These are phyloP conservation scores for Trichomonascaceae sp. DNA, from an alignment of 1,139 yeast species.

Conservation along the genomic window DNA sequence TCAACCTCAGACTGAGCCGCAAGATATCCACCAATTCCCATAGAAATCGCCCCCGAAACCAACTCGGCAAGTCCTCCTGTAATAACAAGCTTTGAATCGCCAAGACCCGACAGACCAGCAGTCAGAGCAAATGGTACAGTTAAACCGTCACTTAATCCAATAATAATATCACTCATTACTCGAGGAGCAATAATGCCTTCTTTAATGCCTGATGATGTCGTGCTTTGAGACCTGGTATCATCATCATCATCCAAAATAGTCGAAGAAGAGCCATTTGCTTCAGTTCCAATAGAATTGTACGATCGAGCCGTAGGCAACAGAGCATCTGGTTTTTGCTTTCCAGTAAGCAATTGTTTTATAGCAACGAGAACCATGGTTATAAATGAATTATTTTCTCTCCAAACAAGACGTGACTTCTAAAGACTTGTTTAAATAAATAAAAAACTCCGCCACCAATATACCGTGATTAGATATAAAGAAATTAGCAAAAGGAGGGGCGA, in stretches of 20 bases:
- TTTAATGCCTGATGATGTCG: slow-evolving; percentile 10
- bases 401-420: background rate
- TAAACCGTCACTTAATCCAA: slow-evolving; percentile 74
- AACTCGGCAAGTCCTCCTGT: slow-evolving; percentile 86
- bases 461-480: background rate
- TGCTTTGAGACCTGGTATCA: slow-evolving; percentile 14
- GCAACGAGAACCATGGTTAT: slow-evolving; percentile 30
- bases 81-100: slow-evolving; percentile 65
- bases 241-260: slow-evolving; percentile 10
- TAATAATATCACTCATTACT: slow-evolving; percentile 71
- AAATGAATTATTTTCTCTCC: background rate
- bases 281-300: slow-evolving; percentile 20
- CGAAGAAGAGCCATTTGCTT: slow-evolving; percentile 4
- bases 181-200: slow-evolving; percentile 38
- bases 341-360: slow-evolving; percentile 29
- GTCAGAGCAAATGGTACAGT: slow-evolving; percentile 83
- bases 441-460: background rate
- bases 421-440: background rate
- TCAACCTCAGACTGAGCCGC: slow-evolving; percentile 77
- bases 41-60: slow-evolving; percentile 76
- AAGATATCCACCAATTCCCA: slow-evolving; percentile 79
- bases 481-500: background rate
- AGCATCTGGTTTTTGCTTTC: slow-evolving; percentile 23
- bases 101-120: slow-evolving; percentile 72
- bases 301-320: slow-evolving; percentile 28